phyloP scores from a whole-genome alignment of 2,329 filamentous ascomycete genomes.

The Ceratocystis papillata region DNA sequence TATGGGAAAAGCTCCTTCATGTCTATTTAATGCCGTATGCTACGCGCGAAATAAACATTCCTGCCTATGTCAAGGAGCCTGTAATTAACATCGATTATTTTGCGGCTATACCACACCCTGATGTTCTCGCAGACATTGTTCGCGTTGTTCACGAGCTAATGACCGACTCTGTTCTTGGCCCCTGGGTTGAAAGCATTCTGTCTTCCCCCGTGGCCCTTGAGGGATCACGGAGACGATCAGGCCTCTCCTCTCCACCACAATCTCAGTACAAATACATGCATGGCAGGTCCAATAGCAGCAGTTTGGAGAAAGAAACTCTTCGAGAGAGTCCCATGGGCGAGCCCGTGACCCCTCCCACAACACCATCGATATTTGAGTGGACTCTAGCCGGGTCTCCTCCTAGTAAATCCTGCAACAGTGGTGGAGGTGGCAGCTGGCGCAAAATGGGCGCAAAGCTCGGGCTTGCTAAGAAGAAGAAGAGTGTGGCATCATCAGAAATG shows the following conservation, averaged over 20 bases:
- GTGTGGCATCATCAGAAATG: slow-evolving; percentile 11
- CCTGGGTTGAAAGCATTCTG: slow-evolving; percentile 50
- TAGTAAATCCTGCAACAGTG: slow-evolving; percentile 45
- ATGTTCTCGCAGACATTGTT: slow-evolving; percentile 69
- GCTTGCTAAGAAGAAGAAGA: slow-evolving; percentile 30
- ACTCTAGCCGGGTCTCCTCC: slow-evolving; percentile 42
- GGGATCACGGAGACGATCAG: slow-evolving; percentile 26
- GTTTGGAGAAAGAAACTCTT: slow-evolving; percentile 2
- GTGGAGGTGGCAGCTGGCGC: slow-evolving; percentile 52
- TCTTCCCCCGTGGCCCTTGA: slow-evolving; percentile 39
- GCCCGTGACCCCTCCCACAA: slow-evolving; percentile 64
- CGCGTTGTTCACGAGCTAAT: slow-evolving; percentile 88
- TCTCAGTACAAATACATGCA: slow-evolving; percentile 14
- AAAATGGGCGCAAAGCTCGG: slow-evolving; percentile 53
- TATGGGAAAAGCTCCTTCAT: slow-evolving; percentile 81
- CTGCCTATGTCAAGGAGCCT: slow-evolving; percentile 66
- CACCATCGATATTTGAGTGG: slow-evolving; percentile 54
- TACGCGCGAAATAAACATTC: slow-evolving; percentile 81
- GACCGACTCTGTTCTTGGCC: slow-evolving; percentile 90
- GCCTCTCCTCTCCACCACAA: neutral
- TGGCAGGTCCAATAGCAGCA: slow-evolving; percentile 10
- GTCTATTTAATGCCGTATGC: slow-evolving; percentile 82
- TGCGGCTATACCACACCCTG: slow-evolving; percentile 56
- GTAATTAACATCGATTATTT: slow-evolving; percentile 9
- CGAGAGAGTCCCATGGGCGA: slow-evolving; percentile 34